Evolutionary conservation across 495 filamentous ascomycete genomes (phyloP).

Genomic region (Rostrohypoxylon terebratum): DNA sequence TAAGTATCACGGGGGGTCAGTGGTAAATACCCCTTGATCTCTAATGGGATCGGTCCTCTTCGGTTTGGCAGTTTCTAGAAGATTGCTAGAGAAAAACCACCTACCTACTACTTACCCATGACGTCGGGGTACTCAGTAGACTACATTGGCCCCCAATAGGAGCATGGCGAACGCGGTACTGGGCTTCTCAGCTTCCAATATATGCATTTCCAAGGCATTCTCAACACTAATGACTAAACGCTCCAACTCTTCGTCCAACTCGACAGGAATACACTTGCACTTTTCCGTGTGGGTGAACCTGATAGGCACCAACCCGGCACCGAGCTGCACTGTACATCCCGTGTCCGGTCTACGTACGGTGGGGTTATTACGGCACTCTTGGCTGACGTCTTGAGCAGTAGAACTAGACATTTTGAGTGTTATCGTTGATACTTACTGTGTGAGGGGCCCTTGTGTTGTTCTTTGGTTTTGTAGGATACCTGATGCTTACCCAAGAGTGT

Average conservation of each 20-base stretch:
- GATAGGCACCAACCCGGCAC: constrained; percentile 7
- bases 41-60: background rate
- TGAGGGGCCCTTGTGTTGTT: background rate
- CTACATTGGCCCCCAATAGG: constrained; percentile 26
- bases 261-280: constrained; percentile 33
- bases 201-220: constrained; percentile 15
- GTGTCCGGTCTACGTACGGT: constrained; percentile 28
- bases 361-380: background rate
- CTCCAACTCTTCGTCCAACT: background rate
- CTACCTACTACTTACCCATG: background rate
- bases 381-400: background rate
- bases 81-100: too few relatives aligned
- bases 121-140: background rate
- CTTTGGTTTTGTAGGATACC: background rate
- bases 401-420: constrained; percentile 6
- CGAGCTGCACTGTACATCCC: constrained; percentile 27
- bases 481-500: background rate
- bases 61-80: too few relatives aligned
- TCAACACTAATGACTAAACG: constrained; percentile 2
- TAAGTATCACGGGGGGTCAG: too few relatives aligned
- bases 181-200: constrained; percentile 30
- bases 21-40: background rate
- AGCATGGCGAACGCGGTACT: constrained; percentile 27
- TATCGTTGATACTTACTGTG: background rate
- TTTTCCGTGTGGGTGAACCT: constrained; percentile 7